Base-by-base conservation (phyloP, 78 protist species). In the Thecamonas trahens region DNA sequence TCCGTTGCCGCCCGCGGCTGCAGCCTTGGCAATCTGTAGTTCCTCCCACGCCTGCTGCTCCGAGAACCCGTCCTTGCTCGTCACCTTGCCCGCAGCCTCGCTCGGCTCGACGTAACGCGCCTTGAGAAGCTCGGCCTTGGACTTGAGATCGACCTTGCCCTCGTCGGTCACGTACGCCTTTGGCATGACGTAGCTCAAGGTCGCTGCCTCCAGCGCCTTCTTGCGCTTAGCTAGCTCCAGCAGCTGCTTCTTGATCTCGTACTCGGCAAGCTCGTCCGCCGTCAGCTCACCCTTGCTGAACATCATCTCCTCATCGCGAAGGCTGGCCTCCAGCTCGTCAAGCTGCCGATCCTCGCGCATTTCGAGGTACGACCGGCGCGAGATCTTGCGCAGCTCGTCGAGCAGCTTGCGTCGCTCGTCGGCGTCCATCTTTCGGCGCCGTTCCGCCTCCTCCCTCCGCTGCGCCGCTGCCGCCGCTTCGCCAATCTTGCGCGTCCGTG, bases 1-100 rank as follows among this genome's bases (percentile, higher is more conserved):
- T 47, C n/a, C 38, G 40, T 13, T 5, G 14, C 26, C 6, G 76
- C 45, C 11, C 85, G 87, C 24, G 53, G 40, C 42, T 55, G 39
- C 20, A 58, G 85, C 79, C 1, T 57, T 22, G 34, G 57, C 63
- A 62, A 76, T 24, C 67, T 81, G 86, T 57, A 66, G 57, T 32
- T 40, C 40, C 76, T 87, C 93, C 83, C 87, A 82, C 54, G 59
- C 74, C 38, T 57, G 52, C 61, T 80, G 86, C 63, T 84, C 93
- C 26, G 62, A 57, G 37, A 35, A 22, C 54, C 3, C 49, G 18
- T n/a, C 39, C 11, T 49, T 14, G 49, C 32, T 49, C 44, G n/a
- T n/a, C 22, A 11, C 3, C n/a, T 17, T 7, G 26, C 3, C 3
- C 28, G 40, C 26, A 57, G 67, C 32, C 18, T 8, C 60, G 40